Evolutionary conservation across 1,139 yeast species (phyloP).

Genomic region (Suhomyces terraborum): DNA sequence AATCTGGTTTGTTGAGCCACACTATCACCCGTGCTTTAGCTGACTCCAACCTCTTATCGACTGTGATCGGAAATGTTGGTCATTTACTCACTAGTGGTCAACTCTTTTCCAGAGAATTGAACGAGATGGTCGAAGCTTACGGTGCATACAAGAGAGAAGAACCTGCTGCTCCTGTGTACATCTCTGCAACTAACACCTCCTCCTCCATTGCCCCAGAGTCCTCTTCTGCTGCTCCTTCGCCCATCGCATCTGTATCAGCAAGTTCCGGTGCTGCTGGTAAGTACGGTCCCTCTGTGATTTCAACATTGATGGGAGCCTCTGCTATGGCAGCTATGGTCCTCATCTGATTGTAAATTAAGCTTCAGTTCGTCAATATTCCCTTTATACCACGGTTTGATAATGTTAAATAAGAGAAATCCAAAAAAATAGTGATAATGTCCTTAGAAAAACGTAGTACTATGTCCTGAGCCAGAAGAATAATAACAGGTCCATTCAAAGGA

Average conservation of each 20-base stretch:
- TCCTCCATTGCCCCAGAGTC: not conserved
- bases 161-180: not conserved
- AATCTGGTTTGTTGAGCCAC: constrained; percentile 32
- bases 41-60: constrained; percentile 29
- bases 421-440: not conserved
- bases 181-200: not conserved
- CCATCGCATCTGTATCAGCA: constrained; percentile 3
- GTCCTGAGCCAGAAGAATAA: no score
- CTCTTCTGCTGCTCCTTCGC: constrained; percentile 4
- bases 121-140: constrained; percentile 15
- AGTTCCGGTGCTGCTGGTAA: constrained; percentile 5
- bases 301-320: constrained; percentile 12
- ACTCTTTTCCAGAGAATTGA: constrained; percentile 20
- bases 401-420: not conserved
- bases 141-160: constrained; percentile 3
- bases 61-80: constrained; percentile 27
- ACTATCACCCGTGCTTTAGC: constrained; percentile 28
- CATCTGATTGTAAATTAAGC: constrained; percentile 5
- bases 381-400: constrained; percentile 1
- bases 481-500: no score
- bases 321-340: constrained; percentile 9
- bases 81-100: constrained; percentile 21
- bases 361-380: constrained; percentile 4
- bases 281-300: constrained; percentile 5
- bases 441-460: no score